Evolutionary conservation across 305 asterid genomes (phyloP), one percentile per base, ranked within the genome.

Genomic region (Lippia alba): DNA sequence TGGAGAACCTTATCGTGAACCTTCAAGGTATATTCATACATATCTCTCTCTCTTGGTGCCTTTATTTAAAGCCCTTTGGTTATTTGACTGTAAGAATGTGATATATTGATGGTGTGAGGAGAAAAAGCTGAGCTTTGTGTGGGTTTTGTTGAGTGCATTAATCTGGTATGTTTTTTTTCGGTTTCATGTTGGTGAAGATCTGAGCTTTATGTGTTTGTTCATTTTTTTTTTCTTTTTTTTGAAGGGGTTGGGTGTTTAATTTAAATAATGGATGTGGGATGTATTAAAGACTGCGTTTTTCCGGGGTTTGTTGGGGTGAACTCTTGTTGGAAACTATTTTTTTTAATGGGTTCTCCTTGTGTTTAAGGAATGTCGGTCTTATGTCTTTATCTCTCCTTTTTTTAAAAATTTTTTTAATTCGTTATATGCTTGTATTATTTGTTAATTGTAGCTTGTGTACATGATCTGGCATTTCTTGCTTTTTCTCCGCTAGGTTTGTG

Each of bases 11-110:
- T 82, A 79, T 82, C 84, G 70, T 74, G 82, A 74, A 71, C 84
- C 84, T 48, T 69, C 73, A 15, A 80, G 87, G 88, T 83, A 83
- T 79, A 83, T 83, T 82, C 84, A 73, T 59, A 39, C 20, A 6
- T 56, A 18, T 71, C 69, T 67, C 50, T 51, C 66, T 60, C 58
- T 18, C 59, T 50, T 57, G 64, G 24, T 55, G 15, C 58, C 76
- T 80, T 80, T 73, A 66, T 74, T 76, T 69, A 76, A 59, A 64
- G 66, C 74, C 72, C 80, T 79, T 56, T 30, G 56, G 16, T 79
- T 74, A 68, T 82, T 75, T 71, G 75, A 67, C 69, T 73, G 71
- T 67, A 48, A 59, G 56, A 73, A 11, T 67, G 12, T 73, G 34
- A 69, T 64, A 65, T 19, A 49, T 51, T 48, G 74, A 55, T 16